Base-by-base conservation (phyloP, 1,284 basidiomycete species). In the Ceratobasidium sp. region DNA sequence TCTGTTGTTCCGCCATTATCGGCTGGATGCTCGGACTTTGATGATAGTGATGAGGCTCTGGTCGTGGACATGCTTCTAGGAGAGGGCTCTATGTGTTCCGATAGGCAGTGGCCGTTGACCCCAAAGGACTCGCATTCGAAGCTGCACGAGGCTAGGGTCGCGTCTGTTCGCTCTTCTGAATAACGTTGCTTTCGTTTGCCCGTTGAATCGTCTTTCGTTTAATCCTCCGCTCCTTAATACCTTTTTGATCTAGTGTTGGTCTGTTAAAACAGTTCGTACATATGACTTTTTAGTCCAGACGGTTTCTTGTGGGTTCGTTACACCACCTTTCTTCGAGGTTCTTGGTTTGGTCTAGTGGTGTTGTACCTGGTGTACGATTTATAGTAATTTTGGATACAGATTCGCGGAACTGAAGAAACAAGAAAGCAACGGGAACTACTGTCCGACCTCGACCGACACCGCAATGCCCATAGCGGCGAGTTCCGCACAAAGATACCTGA, bases 401-500 rank as follows among this genome's bases (percentile, higher is more conserved):
- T 56, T 53, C 21, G 9, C 25, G n/a, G 21, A 48, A 66, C 23
- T 59, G 40, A 59, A 59, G 40, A 40, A 59, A 59, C 58, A 40
- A 59, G 58, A 36, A 28, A 54, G 53, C 23, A 33, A 54, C 53
- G 16, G 30, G 14, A 12, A 49, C 40, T 42, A 69, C 49, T 58
- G 66, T 30, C 66, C 66, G 14, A 69, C 66, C 79, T 90, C 87
- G 60, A 94, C 78, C 36, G 91, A 91, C 62, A 94, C 85, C n/a
- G 88, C 86, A 75, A 94, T 93, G 33, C 91, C 91, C 92, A 94
- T 94, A 4, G 91, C 88, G 28, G 91, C 92, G 69, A 94, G 80
- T 79, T 94, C 91, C 6, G 91, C 91, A 79, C 92, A 94, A 8
- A 96, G 84, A 80, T 95, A 94, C 69, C 93, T 85, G 82, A 96